Percentiles rank a stretch among this genome's conserved stretches.
These are phyloP conservation scores for Leccinum variicolor DNA, from an alignment of 768 basidiomycete species.

Conservation along the genomic window DNA sequence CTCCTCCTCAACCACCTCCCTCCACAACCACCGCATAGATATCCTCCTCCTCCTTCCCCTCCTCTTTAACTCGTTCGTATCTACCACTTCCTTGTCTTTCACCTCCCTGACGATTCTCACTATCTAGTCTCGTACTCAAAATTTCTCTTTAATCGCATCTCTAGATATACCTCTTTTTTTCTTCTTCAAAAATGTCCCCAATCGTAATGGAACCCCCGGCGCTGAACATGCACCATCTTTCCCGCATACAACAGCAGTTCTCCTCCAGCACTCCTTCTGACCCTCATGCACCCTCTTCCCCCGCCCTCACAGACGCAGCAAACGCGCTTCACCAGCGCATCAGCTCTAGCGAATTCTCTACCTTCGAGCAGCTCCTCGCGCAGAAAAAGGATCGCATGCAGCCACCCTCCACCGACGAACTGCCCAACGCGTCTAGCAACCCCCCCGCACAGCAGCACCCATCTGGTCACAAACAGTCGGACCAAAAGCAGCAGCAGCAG, in stretches of 20 bases:
- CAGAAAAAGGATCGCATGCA: conserved; percentile 31
- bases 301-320: conserved; percentile 20
- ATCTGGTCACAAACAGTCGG: conserved; percentile 5
- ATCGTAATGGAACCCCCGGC: conserved; percentile 55
- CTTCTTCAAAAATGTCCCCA: conserved; percentile 45
- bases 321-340: conserved; percentile 30
- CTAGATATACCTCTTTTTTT: conserved; percentile 21
- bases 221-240: conserved; percentile 49
- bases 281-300: conserved; percentile 25
- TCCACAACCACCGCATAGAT: neutral
- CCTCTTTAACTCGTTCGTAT: neutral
- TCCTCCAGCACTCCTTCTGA: conserved; percentile 30
- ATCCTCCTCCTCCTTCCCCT: neutral
- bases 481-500: conserved; percentile 16
- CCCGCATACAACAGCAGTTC: conserved; percentile 49
- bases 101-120: conserved; percentile 8
- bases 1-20: conserved; percentile 20
- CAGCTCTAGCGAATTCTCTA: conserved; percentile 25
- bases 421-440: conserved; percentile 7
- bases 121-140: conserved; percentile 21
- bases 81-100: neutral
- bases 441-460: conserved; percentile 15
- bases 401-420: conserved; percentile 15
- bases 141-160: conserved; percentile 31
- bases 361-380: conserved; percentile 30